A percentile compares a stretch with the other conserved stretches of the same genome.
phyloP scores from a whole-genome alignment of 768 basidiomycete species.

The Kwoniella dendrophila region DNA sequence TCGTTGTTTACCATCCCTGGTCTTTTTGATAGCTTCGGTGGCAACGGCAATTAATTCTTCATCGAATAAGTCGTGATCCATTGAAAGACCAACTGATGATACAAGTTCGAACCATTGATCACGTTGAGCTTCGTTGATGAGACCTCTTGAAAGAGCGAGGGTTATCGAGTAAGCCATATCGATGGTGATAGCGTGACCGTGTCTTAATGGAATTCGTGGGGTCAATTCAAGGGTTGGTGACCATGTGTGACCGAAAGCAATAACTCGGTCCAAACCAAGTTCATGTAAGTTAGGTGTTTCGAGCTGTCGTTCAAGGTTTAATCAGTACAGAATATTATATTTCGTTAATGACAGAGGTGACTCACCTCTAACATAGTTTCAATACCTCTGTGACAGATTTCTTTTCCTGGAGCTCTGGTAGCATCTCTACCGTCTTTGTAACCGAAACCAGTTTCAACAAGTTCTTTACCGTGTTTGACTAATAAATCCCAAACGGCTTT shows the following conservation, averaged over 20 bases:
- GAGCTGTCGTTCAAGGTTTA: constrained; percentile 31
- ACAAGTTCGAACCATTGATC: constrained; percentile 55
- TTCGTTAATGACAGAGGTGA: background rate
- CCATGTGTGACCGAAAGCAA: constrained; percentile 57
- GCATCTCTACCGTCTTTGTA: constrained; percentile 47
- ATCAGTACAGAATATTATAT: background rate
- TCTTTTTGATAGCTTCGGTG: constrained; percentile 55
- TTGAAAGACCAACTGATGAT: constrained; percentile 53
- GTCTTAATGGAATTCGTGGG: constrained; percentile 54
- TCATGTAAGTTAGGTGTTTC: constrained; percentile 57
- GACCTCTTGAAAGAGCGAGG: constrained; percentile 54
- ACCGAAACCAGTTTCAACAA: constrained; percentile 56
- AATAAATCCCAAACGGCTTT: constrained; percentile 54
- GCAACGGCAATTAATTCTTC: constrained; percentile 52
- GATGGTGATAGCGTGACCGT: constrained; percentile 56
- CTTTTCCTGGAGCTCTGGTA: constrained; percentile 43
- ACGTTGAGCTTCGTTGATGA: constrained; percentile 54
- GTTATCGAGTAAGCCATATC: constrained; percentile 58
- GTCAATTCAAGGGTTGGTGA: constrained; percentile 55
- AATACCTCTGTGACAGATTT: constrained; percentile 56
- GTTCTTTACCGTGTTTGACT: constrained; percentile 55
- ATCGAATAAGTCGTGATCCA: constrained; percentile 55
- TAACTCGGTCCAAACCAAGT: constrained; percentile 56
- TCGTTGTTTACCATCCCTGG: constrained; percentile 54
- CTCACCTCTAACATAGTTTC: constrained; percentile 56